Evolutionary conservation across 2,329 filamentous ascomycete genomes (phyloP), one percentile per base, ranked within the genome.

Genomic region (Cordyceps fumosorosea): DNA sequence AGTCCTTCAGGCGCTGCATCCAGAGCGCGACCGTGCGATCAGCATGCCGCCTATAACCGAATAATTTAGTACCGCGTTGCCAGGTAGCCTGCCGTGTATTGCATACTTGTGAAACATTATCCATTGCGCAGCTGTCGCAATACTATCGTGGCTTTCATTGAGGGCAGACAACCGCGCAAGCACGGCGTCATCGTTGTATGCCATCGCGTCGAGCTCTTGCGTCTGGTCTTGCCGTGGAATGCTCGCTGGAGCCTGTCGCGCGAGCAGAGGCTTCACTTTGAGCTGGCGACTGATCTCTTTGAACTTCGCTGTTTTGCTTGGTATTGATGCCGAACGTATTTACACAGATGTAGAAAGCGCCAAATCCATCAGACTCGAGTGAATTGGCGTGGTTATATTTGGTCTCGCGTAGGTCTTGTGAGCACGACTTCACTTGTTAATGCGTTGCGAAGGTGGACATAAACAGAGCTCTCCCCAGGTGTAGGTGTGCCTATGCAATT

Each of bases 71-170:
- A 55, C 14, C 20, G 16, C 3, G 12, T 52, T 56, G 64, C 20
- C 26, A 64, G 63, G 62, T 20, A 62, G 34, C 58, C 20, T 32
- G 26, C 7, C n/a, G 45, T 32, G 45, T 20, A 26, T 74, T 65
- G 29, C 58, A 40, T 86, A 96, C 92, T 92, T 89, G 78, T 99
- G 93, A 74, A 99, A 99, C 89, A 99, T 96, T 65, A 99, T 95
- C 96, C 96, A 99, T 86, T 98, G 93, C 63, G 95, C 92, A 65
- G 96, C 93, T 42, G 91, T 93, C 64, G 96, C 85, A 71, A 99
- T 98, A 77, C 92, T 96, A 74, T 99, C 95, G 74, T 99, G 93
- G 12, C 92, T 96, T 77, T 99, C 96, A 76, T 96, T 97, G 65
- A 99, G 84, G 48, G 92, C 91, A 37, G 93, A 96, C 60, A 99